Base-by-base conservation (phyloP, 805 yeast species). In the Scheffersomyces stipitis region DNA sequence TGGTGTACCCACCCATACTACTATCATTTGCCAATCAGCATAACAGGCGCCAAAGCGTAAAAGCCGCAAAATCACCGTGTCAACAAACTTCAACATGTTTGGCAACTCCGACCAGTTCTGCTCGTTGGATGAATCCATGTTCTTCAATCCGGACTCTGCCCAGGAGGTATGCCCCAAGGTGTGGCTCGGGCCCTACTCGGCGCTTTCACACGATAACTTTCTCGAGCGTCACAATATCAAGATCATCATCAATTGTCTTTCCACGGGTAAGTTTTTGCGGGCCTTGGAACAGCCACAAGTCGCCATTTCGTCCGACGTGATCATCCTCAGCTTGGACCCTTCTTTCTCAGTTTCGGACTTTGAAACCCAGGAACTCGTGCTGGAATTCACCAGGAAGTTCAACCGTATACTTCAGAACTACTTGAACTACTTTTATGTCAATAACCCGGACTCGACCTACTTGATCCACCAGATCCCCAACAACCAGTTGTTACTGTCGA, bases 241-340 rank as follows among this genome's bases (percentile, higher is more conserved):
- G 44, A 61, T 68, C 12, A 52, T 68, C 20, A 59, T 68, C 32
- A 68, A 68, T 46, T 68, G 73, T 39, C 60, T 63, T 3, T 44
- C 59, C 13, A 65, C 72, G 1, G 41, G 43, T 30, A 43, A 36
- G 14, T 68, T 68, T 36, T 48, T 68, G 18, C 38, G 45, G n/a
- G 46, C 42, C 13, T 38, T 68, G 13, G 54, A 57, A 14, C 16
- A 41, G 8, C 30, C 45, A 8, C 44, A 36, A 23, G 49, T 58
- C 4, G 45, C 51, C 5, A 44, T 66, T 1, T 56, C 70, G 3
- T 58, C 70, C 1, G 70, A 68, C 42, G 57, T 66, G 38, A 55
- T 68, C 6, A 52, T 68, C 16, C 45, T 68, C 17, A 59, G 60
- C 29, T 51, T 68, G 42, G 74, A 68, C 46, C 68, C 70, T 5